Conservation (phyloP, 2,329 filamentous ascomycete species). For the Sordariomycetes sp. region DNA sequence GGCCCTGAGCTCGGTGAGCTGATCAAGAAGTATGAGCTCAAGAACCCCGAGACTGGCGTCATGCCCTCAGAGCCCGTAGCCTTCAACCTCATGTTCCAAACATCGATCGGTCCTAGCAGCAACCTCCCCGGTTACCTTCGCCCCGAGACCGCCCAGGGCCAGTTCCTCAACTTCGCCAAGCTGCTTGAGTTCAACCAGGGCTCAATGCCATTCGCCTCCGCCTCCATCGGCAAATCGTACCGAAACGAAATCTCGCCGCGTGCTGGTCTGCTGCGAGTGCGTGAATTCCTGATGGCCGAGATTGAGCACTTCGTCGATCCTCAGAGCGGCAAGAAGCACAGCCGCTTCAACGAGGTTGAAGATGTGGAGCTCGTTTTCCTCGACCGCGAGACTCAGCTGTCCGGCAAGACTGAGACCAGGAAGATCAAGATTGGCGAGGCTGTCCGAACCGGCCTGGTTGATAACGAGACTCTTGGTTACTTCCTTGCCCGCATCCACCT, state of each 20-base stretch:
- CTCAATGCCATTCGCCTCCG: conserved; percentile 93
- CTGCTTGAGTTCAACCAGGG: conserved; percentile 94
- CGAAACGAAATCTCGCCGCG: conserved; percentile 96
- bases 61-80: conserved; percentile 73
- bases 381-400: conserved; percentile 75
- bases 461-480: conserved; percentile 97
- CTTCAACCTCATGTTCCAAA: conserved; percentile 99
- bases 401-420: conserved; percentile 69
- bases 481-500: conserved; percentile 90
- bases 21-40: conserved; percentile 86
- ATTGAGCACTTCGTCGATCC: conserved; percentile 98
- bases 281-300: conserved; percentile 98
- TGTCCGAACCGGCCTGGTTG: conserved; percentile 71
- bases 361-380: conserved; percentile 77
- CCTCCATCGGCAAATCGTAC: conserved; percentile 96
- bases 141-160: conserved; percentile 94
- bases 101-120: conserved; percentile 84
- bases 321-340: conserved; percentile 87
- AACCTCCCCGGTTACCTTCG: conserved; percentile 78
- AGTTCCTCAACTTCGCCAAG: conserved; percentile 96
- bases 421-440: conserved; percentile 77
- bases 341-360: conserved; percentile 77
- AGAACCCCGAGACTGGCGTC: conserved; percentile 72
- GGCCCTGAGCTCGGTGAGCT: conserved; percentile 78
- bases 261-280: conserved; percentile 81